Conservation (phyloP, 257 asterid genomes). For the Scutellaria galericulata region DNA sequence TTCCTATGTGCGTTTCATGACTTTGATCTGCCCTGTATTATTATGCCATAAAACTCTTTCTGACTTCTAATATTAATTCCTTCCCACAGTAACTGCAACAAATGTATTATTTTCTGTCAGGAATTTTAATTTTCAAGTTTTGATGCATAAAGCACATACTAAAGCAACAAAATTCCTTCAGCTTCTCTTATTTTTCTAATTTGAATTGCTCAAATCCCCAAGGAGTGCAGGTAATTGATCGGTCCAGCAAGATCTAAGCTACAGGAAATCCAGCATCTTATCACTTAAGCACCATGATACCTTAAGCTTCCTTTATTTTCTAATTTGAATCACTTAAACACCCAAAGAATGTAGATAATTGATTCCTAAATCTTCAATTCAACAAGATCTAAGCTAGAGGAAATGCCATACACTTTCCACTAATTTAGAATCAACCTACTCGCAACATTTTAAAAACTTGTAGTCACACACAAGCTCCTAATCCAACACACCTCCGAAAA, state of each 20-base stretch:
- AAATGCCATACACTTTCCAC: background rate
- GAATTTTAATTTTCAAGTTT: conserved; percentile 16
- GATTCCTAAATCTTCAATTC: background rate
- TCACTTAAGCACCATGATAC: background rate
- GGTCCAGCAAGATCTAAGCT: conserved; percentile 21
- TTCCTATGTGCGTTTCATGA: conserved; percentile 34
- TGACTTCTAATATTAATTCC: conserved; percentile 8
- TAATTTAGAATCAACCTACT: conserved; percentile 2
- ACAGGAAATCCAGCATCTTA: background rate
- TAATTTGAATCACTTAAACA: background rate
- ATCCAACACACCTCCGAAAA: conserved; percentile 28
- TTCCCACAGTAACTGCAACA: background rate
- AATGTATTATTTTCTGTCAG: background rate
- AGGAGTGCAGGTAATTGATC: conserved; percentile 16
- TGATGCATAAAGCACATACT: conserved; percentile 2
- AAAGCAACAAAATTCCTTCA: conserved; percentile 18
- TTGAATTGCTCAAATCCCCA: conserved; percentile 19
- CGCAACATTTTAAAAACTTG: background rate
- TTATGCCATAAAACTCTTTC: conserved; percentile 23
- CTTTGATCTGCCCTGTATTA: conserved; percentile 28
- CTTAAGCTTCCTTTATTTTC: background rate
- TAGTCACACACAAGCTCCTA: conserved; percentile 12
- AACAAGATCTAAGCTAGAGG: too few species aligned
- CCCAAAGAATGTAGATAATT: conserved; percentile 11
- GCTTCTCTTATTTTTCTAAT: conserved; percentile 10